Evolutionary conservation across 163 green algal genomes (phyloP).

Genomic region (Scenedesmus sp.): DNA sequence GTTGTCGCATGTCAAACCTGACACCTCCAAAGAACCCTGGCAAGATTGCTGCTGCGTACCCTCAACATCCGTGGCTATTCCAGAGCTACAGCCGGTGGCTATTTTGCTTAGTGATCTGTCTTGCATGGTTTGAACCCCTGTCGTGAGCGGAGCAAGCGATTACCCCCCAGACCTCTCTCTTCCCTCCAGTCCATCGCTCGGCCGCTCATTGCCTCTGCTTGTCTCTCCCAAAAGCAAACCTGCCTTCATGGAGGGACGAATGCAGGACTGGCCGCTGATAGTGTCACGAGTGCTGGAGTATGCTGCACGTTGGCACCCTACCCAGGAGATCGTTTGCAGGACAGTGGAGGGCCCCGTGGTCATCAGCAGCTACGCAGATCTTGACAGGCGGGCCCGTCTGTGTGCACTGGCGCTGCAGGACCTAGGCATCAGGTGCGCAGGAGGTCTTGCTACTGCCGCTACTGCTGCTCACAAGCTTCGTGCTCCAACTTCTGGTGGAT

Average conservation of each 20-base stretch:
- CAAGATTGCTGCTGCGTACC: no score
- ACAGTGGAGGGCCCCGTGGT: conserved; percentile 64
- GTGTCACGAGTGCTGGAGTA: conserved; percentile 76
- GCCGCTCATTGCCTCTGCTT: neutral
- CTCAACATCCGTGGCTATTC: no score
- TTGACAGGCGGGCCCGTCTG: conserved; percentile 64
- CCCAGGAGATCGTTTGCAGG: conserved; percentile 74
- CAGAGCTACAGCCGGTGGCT: no score
- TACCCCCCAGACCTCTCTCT: neutral
- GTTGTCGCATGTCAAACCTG: no score
- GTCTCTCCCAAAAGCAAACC: neutral
- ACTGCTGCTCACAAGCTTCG: conserved; percentile 11
- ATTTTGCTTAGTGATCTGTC: neutral
- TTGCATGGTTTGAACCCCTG: neutral
- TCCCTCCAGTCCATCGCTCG: neutral
- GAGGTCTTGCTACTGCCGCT: neutral
- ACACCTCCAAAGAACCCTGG: no score
- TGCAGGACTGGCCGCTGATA: conserved; percentile 73
- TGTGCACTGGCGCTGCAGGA: conserved; percentile 74
- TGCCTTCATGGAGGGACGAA: conserved; percentile 66
- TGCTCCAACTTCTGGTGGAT: no score
- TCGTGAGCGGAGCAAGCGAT: neutral
- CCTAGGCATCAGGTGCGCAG: conserved; percentile 73
- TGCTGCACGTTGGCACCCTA: conserved; percentile 69
- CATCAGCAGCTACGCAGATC: conserved; percentile 70